These are phyloP conservation scores for Paramecium tetraurelia DNA, from an alignment of 73 alveolate genomes.

Conservation along the genomic window DNA sequence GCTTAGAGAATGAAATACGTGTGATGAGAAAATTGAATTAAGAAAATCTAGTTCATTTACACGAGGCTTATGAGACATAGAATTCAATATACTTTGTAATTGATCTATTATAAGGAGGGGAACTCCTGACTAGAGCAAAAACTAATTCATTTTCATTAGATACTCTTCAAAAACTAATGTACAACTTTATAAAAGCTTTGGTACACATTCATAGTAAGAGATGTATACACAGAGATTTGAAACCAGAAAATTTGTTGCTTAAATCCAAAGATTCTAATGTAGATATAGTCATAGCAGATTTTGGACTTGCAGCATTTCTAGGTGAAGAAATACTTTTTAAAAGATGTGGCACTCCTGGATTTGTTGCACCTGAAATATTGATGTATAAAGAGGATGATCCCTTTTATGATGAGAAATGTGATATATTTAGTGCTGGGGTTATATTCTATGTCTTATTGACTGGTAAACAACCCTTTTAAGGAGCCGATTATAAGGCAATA, in stretches of 20 bases:
- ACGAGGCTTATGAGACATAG: slow-evolving; percentile 57
- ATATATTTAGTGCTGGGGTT: slow-evolving; percentile 57
- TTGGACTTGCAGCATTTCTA: slow-evolving; percentile 59
- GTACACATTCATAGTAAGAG: slow-evolving; percentile 42
- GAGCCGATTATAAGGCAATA: slow-evolving; percentile 47
- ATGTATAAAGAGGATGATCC: slow-evolving; percentile 64
- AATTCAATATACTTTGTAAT: slow-evolving; percentile 59
- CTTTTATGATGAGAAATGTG: slow-evolving; percentile 64
- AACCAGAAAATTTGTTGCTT: slow-evolving; percentile 54
- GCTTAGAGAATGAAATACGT: slow-evolving; percentile 57
- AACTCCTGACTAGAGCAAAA: slow-evolving; percentile 36
- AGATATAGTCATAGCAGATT: slow-evolving; percentile 58
- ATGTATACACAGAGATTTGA: slow-evolving; percentile 57
- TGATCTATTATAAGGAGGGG: slow-evolving; percentile 58
- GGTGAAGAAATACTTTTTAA: slow-evolving; percentile 53
- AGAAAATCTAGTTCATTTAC: slow-evolving; percentile 26
- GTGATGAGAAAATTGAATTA: slow-evolving; percentile 55
- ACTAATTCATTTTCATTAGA: background rate
- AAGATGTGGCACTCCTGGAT: slow-evolving; percentile 66
- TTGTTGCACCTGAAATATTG: slow-evolving; percentile 64
- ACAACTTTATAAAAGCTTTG: slow-evolving; percentile 49
- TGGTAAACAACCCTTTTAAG: slow-evolving; percentile 57
- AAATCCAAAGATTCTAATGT: slow-evolving; percentile 5
- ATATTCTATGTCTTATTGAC: slow-evolving; percentile 43
- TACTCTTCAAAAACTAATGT: slow-evolving; percentile 31